phyloP scores from a whole-genome alignment of 2,329 filamentous ascomycete genomes.

The Pseudopyricularia cyperi region DNA sequence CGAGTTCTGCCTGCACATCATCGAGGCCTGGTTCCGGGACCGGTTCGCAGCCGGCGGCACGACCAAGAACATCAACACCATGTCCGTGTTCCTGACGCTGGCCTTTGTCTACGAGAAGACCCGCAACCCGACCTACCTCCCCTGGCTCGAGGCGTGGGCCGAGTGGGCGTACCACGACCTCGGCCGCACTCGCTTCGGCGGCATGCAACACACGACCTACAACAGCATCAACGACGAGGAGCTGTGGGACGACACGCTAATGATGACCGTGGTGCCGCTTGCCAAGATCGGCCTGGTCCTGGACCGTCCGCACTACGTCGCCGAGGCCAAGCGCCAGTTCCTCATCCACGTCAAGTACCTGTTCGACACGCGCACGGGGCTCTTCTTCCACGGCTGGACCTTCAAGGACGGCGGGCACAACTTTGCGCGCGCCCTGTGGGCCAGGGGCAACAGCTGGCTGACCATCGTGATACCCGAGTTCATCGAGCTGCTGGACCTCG shows the following conservation, averaged over 20 bases:
- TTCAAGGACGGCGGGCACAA: slow-evolving; percentile 55
- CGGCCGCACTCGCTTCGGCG: slow-evolving; percentile 54
- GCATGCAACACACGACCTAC: slow-evolving; percentile 69
- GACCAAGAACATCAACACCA: slow-evolving; percentile 78
- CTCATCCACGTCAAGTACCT: slow-evolving; percentile 68
- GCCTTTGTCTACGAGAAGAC: slow-evolving; percentile 70
- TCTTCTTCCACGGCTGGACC: slow-evolving; percentile 76
- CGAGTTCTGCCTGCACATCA: slow-evolving; percentile 45
- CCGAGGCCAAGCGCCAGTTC: slow-evolving; percentile 67
- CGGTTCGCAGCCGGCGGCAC: slow-evolving; percentile 59
- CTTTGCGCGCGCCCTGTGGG: slow-evolving; percentile 45
- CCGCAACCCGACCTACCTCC: slow-evolving; percentile 52
- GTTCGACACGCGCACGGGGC: slow-evolving; percentile 55
- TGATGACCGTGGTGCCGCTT: slow-evolving; percentile 76
- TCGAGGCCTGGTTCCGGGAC: slow-evolving; percentile 59
- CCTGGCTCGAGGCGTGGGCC: slow-evolving; percentile 70
- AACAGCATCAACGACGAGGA: slow-evolving; percentile 57
- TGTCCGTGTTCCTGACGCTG: slow-evolving; percentile 65
- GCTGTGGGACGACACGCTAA: slow-evolving; percentile 75
- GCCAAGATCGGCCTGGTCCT: slow-evolving; percentile 68
- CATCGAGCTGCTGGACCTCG: slow-evolving; percentile 56
- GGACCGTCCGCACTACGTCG: slow-evolving; percentile 57
- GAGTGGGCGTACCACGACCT: slow-evolving; percentile 75
- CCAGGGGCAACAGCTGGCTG: slow-evolving; percentile 56
- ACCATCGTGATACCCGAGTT: slow-evolving; percentile 78